Evolutionary conservation across 139 green algal genomes (phyloP).

Genomic region (Coccomyxa sp.): DNA sequence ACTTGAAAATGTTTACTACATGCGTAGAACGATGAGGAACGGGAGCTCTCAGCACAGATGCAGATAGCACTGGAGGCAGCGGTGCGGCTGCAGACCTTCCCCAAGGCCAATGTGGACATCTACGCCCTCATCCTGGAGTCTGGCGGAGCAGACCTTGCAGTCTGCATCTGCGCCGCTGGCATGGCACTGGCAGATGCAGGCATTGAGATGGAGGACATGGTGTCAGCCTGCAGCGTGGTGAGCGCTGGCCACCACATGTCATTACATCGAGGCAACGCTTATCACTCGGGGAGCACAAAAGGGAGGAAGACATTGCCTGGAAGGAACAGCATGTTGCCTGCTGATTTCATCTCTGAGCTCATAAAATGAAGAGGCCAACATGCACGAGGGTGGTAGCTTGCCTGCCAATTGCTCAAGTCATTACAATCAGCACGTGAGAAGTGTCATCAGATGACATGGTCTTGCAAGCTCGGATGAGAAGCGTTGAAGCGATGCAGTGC

Average conservation of each 20-base stretch:
- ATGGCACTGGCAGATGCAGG: constrained; percentile 72
- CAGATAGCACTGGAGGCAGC: constrained; percentile 47
- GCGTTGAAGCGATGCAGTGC: not conserved
- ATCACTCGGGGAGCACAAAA: not conserved
- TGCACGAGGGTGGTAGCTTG: not conserved
- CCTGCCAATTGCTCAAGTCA: too few relatives aligned
- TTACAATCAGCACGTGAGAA: too few relatives aligned
- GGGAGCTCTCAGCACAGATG: constrained; percentile 31
- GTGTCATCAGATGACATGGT: not conserved
- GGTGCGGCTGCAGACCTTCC: constrained; percentile 56
- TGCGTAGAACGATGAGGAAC: constrained; percentile 21
- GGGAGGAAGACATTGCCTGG: not conserved
- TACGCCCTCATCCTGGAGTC: constrained; percentile 63
- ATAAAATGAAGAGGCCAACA: not conserved
- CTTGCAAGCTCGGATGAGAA: not conserved
- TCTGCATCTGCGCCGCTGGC: constrained; percentile 48
- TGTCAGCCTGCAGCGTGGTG: constrained; percentile 54
- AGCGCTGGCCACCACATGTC: not conserved
- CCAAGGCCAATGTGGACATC: constrained; percentile 67
- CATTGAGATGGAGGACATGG: constrained; percentile 65
- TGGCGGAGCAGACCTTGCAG: constrained; percentile 51
- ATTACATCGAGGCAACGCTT: not conserved
- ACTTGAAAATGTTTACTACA: not conserved
- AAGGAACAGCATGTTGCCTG: not conserved
- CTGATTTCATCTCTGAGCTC: too few relatives aligned